These are phyloP conservation scores for Collybia sp. DNA, from an alignment of 768 basidiomycete species.

Conservation along the genomic window DNA sequence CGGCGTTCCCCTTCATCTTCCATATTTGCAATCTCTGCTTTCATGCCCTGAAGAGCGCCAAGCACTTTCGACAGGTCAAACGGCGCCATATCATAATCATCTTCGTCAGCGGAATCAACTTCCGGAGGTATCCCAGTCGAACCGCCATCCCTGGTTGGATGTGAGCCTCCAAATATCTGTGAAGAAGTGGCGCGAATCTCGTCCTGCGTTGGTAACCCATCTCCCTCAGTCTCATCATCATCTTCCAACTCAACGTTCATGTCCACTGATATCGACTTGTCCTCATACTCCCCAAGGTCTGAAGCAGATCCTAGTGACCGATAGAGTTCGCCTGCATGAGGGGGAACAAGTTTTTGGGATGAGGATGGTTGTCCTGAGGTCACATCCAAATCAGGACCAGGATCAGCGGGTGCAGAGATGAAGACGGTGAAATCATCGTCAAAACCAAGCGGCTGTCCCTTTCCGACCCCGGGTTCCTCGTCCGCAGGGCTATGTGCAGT, in stretches of 20 bases:
- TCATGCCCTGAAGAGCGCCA: constrained; percentile 60
- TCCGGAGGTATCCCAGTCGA: constrained; percentile 2
- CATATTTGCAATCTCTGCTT: constrained; percentile 70
- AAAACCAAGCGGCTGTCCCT: constrained; percentile 30
- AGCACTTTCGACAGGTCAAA: constrained; percentile 66
- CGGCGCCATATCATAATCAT: constrained; percentile 33
- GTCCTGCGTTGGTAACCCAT: constrained; percentile 37
- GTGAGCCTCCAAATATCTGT: constrained; percentile 42
- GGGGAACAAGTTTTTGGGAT: constrained; percentile 8
- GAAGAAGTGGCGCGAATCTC: constrained; percentile 46
- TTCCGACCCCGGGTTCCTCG: not conserved
- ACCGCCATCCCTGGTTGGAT: not conserved
- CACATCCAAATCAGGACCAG: constrained; percentile 9
- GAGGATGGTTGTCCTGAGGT: constrained; percentile 9
- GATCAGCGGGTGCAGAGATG: constrained; percentile 48
- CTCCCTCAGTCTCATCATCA: constrained; percentile 13
- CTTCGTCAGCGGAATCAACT: constrained; percentile 13
- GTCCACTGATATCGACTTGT: not conserved
- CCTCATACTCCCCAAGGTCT: constrained; percentile 47
- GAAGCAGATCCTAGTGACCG: constrained; percentile 55
- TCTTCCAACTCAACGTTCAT: constrained; percentile 9
- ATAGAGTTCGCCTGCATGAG: constrained; percentile 29
- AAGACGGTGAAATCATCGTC: constrained; percentile 83
- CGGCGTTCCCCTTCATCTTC: constrained; percentile 57
- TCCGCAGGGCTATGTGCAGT: constrained; percentile 1